phyloP scores from a whole-genome alignment of 2,329 filamentous ascomycete species.

The Hypoxylon sp. region DNA sequence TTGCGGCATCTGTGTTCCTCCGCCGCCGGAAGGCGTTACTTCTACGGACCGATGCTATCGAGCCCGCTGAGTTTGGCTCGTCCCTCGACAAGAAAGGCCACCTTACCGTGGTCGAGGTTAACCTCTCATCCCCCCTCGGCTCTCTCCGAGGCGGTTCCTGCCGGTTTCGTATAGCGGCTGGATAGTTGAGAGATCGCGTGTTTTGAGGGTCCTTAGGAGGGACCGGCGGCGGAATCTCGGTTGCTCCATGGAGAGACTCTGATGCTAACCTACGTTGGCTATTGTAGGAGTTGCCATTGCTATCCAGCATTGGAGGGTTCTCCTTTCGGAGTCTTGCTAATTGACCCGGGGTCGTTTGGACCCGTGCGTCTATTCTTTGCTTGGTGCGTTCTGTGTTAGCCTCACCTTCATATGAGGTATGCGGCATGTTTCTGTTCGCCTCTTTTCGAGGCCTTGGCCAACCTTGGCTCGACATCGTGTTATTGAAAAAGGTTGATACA shows the following conservation, averaged over 20 bases:
- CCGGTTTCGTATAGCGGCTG: not conserved
- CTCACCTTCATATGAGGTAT: not conserved
- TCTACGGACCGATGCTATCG: not conserved
- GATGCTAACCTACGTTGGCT: not conserved
- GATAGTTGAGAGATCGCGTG: not conserved
- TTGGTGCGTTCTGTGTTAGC: not conserved
- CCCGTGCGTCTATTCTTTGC: not conserved
- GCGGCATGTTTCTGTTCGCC: not conserved
- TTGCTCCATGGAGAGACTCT: not conserved
- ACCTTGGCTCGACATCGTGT: constrained; percentile 3
- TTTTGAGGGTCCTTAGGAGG: not conserved
- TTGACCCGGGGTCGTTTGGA: not conserved
- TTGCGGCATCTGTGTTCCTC: not conserved
- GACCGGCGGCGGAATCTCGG: not conserved
- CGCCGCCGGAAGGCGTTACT: not conserved
- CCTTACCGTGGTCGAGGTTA: not conserved
- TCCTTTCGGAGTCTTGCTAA: too few relatives aligned
- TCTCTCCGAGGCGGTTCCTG: not conserved
- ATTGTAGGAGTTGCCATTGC: not conserved
- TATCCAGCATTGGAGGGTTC: not conserved
- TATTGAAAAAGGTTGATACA: not conserved
- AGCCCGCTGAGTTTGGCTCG: not conserved
- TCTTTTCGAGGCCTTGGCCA: not conserved
- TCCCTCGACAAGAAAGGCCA: not conserved
- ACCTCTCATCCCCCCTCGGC: not conserved